phyloP scores from a whole-genome alignment of 805 yeast species.

The Sungouiella thailandica region DNA sequence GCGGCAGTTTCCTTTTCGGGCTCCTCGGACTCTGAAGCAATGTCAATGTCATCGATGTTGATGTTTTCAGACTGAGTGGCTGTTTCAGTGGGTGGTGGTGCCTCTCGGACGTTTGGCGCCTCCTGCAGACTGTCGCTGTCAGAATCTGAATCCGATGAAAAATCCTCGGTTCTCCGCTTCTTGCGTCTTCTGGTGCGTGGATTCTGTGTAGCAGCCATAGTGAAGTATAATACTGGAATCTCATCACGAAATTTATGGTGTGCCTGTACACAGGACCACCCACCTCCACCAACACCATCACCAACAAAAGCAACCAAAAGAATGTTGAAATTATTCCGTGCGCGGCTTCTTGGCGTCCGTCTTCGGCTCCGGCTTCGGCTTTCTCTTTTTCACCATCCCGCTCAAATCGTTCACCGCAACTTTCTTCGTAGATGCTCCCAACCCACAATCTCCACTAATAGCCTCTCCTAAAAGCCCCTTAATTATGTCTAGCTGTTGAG shows the following conservation, averaged over 20 bases:
- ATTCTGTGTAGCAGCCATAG: slow-evolving; percentile 10
- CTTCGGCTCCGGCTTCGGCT: slow-evolving; percentile 7
- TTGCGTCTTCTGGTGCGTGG: slow-evolving; percentile 49
- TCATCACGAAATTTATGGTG: no score
- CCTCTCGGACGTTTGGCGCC: neutral
- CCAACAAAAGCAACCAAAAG: no score
- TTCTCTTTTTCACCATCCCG: slow-evolving; percentile 53
- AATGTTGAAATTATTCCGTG: no score
- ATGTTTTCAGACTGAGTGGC: no score
- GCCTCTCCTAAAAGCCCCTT: slow-evolving; percentile 54
- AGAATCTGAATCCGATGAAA: slow-evolving; percentile 50
- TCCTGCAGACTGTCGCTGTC: slow-evolving; percentile 27
- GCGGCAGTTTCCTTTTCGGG: slow-evolving; percentile 13
- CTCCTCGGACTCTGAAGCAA: slow-evolving; percentile 21
- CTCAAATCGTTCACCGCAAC: slow-evolving; percentile 55
- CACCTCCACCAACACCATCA: no score
- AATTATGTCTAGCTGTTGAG: slow-evolving; percentile 49
- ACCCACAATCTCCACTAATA: slow-evolving; percentile 10
- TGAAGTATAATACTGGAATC: no score
- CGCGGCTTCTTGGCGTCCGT: slow-evolving; percentile 7
- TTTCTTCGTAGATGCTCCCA: slow-evolving; percentile 6
- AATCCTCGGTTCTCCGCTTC: slow-evolving; percentile 81
- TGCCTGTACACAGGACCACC: no score
- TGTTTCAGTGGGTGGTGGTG: slow-evolving; percentile 18
- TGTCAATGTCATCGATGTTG: slow-evolving; percentile 28